Base-by-base conservation (phyloP, 2,329 filamentous ascomycete genomes). In the Bretziella fagacearum region DNA sequence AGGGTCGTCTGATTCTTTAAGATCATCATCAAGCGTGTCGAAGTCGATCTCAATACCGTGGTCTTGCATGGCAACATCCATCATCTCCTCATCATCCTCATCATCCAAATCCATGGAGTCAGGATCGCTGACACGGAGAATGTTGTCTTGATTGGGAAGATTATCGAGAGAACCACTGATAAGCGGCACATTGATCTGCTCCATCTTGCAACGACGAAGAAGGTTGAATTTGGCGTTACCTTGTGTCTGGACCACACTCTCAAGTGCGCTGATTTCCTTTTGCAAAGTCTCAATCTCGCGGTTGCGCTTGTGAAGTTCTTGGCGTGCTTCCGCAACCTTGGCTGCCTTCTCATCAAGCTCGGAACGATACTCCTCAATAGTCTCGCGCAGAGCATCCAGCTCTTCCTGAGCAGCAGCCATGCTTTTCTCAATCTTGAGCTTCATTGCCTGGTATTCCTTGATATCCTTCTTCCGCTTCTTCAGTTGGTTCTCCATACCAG, bases 61-160 rank as follows among this genome's bases (percentile, higher is more conserved):
- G 59, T 96, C 84, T 53, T 93, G 79, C 52, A 89, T 71, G 30
- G 77, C 73, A 45, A 79, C 73, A 42, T 73, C 70, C 58, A 78
- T 71, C 46, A 72, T 68, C 27, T 71, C 67, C 30, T 79, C 78
- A 3, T 65, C 74, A 47, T 57, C 51, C 2, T 51, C 54, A 13
- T 83, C 83, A 53, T 96, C 91, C 17, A 96, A 67, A 54, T 96
- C 89, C 87, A 96, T 95, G 2, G 81, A 81, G 58, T 95, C 86
- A 1, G 80, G 74, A 57, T 94, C 85, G 47, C 76, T 73, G 50
- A 80, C 78, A 36, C 84, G 67, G 35, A 93, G 65, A 30, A 51
- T 43, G 52, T 79, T 73, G 55, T 94, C 86, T 58, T 93, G 84
- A 56, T 93, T 85, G 2, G 91, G 91, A 44, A 98, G 70, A 53